A percentile compares a stretch with the other conserved stretches of the same genome.
Conservation (phyloP, 2,329 filamentous ascomycete species). For the Ceratocystis eucalypticola region DNA sequence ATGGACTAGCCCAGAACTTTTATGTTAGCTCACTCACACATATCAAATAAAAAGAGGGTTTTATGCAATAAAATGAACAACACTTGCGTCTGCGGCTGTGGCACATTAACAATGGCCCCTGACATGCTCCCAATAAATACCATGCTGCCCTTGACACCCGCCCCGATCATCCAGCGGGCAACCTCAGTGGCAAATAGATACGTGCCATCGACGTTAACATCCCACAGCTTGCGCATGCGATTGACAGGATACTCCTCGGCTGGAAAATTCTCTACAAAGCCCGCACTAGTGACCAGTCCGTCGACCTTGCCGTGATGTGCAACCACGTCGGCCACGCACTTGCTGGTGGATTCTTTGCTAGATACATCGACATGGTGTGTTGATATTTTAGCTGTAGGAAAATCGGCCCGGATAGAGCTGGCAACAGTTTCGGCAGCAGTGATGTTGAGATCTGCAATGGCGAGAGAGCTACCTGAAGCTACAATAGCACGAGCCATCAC, state of each 20-base stretch:
- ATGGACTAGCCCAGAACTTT: constrained; percentile 41
- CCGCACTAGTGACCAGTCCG: constrained; percentile 86
- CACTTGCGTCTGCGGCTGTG: constrained; percentile 68
- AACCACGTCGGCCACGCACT: constrained; percentile 26
- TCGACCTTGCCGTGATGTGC: constrained; percentile 68
- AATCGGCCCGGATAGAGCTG: neutral
- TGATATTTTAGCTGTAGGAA: constrained; percentile 41
- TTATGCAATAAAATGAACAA: no score
- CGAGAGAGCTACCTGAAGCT: constrained; percentile 73
- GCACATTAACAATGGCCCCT: constrained; percentile 84
- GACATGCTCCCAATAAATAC: constrained; percentile 96
- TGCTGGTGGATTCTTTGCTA: constrained; percentile 5
- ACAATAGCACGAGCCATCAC: constrained; percentile 91
- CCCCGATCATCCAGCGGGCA: constrained; percentile 76
- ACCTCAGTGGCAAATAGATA: constrained; percentile 77
- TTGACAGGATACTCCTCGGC: constrained; percentile 84
- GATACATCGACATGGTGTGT: constrained; percentile 52
- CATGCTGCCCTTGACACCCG: constrained; percentile 67
- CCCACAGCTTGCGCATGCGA: constrained; percentile 85
- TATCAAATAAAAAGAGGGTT: neutral
- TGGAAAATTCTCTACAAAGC: constrained; percentile 92
- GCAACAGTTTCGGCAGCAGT: neutral
- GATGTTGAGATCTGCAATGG: constrained; percentile 82
- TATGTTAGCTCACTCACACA: neutral
- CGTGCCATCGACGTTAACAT: constrained; percentile 83